Conservation (phyloP, 495 filamentous ascomycete species). For the Neurospora sp. region DNA sequence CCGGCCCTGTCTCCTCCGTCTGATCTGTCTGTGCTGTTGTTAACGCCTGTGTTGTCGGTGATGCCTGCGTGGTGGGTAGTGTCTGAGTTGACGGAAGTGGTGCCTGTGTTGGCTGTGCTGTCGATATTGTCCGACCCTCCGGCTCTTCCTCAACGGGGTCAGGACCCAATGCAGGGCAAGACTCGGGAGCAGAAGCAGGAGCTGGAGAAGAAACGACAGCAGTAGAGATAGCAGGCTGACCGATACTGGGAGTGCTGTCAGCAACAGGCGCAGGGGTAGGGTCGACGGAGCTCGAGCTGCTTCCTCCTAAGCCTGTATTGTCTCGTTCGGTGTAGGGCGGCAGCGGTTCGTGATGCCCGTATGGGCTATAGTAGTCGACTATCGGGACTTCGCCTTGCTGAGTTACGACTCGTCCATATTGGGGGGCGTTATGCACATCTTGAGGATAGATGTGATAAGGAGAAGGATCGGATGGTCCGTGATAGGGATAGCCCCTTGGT, state of each 20-base stretch:
- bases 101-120: neutral
- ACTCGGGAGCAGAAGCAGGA: neutral
- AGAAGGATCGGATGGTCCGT: slow-evolving; percentile 58
- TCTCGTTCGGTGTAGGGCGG: slow-evolving; percentile 60
- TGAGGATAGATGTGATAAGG: slow-evolving; percentile 83
- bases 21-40: neutral
- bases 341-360: slow-evolving; percentile 81
- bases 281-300: neutral
- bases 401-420: neutral
- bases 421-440: slow-evolving; percentile 33
- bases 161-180: neutral
- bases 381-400: neutral
- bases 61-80: neutral
- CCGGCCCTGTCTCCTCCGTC: neutral
- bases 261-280: neutral
- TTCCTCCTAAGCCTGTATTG: slow-evolving; percentile 34
- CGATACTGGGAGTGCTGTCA: neutral
- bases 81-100: neutral
- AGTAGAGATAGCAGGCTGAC: neutral
- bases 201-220: neutral
- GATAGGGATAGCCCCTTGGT: slow-evolving; percentile 31
- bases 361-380: slow-evolving; percentile 38
- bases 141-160: neutral
- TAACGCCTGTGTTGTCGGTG: neutral
- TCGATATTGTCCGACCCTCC: neutral